phyloP scores from a whole-genome alignment of 129 eudicot species.

The Flaveria ramosissima region DNA sequence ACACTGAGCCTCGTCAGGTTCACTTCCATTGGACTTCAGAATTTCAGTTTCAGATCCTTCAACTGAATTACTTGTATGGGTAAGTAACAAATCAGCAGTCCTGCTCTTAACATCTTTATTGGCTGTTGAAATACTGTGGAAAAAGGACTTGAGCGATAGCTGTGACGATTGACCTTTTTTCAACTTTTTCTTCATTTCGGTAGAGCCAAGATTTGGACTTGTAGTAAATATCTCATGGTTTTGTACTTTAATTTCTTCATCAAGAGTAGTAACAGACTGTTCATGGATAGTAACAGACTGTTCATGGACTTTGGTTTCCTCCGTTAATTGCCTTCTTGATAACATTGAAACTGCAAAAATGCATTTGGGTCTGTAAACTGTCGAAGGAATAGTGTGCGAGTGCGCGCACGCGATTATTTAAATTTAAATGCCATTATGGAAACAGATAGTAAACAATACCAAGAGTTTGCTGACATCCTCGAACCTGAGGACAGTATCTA shows the following conservation, averaged over 20 bases:
- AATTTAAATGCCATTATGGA: neutral
- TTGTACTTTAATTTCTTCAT: conserved; percentile 31
- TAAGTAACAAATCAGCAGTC: conserved; percentile 30
- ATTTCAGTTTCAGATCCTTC: conserved; percentile 29
- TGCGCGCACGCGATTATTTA: neutral
- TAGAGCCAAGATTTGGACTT: conserved; percentile 30
- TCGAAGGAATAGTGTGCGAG: neutral
- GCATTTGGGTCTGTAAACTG: conserved; percentile 13
- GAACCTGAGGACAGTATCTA: conserved; percentile 88
- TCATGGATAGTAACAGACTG: conserved; percentile 34
- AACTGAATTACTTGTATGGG: conserved; percentile 36
- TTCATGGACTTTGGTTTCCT: conserved; percentile 37
- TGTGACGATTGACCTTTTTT: conserved; percentile 68
- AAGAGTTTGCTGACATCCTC: conserved; percentile 94
- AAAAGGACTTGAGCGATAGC: conserved; percentile 84
- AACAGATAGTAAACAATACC: conserved; percentile 45
- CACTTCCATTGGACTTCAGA: conserved; percentile 17
- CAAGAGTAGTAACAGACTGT: conserved; percentile 35
- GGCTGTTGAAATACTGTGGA: conserved; percentile 45
- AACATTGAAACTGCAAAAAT: conserved; percentile 72
- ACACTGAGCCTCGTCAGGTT: conserved; percentile 31
- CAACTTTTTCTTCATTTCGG: conserved; percentile 56
- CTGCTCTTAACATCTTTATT: conserved; percentile 27
- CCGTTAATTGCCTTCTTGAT: conserved; percentile 55
- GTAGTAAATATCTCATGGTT: conserved; percentile 27